Evolutionary conservation across 2,329 filamentous ascomycete genomes (phyloP).

Genomic region (Fusarium veterinarium): DNA sequence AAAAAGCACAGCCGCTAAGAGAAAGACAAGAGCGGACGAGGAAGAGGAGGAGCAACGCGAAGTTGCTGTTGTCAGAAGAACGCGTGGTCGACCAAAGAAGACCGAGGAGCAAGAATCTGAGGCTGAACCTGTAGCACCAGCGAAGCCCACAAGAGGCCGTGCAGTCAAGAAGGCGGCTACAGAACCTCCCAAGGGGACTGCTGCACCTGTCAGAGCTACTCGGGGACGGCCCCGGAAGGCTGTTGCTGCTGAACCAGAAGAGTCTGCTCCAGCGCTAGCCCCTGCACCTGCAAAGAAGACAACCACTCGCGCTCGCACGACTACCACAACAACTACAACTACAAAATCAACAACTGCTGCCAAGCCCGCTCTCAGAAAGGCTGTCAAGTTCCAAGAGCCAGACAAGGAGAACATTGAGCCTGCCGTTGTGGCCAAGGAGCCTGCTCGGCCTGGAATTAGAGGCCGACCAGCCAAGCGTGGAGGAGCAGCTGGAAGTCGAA

Average conservation of each 20-base stretch:
- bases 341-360: constrained; percentile 51
- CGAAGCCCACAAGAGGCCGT: constrained; percentile 47
- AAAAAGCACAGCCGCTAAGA: constrained; percentile 51
- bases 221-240: constrained; percentile 60
- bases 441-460: constrained; percentile 51
- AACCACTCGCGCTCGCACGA: constrained; percentile 44
- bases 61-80: constrained; percentile 51
- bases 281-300: constrained; percentile 50
- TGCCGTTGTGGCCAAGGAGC: constrained; percentile 51
- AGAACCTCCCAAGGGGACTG: constrained; percentile 38
- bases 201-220: constrained; percentile 49
- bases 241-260: constrained; percentile 38
- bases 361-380: constrained; percentile 66
- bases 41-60: constrained; percentile 57
- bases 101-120: constrained; percentile 42
- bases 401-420: constrained; percentile 73
- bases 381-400: constrained; percentile 71
- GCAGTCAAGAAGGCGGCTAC: constrained; percentile 44
- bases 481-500: constrained; percentile 46
- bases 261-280: constrained; percentile 45
- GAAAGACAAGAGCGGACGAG: constrained; percentile 67
- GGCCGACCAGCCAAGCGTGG: constrained; percentile 59
- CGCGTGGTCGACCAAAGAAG: constrained; percentile 60
- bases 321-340: constrained; percentile 47
- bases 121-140: constrained; percentile 32